Percentiles rank a stretch among this genome's conserved stretches.
Evolutionary conservation across 805 yeast genomes (phyloP).

Genomic region (Ogataea minuta): DNA sequence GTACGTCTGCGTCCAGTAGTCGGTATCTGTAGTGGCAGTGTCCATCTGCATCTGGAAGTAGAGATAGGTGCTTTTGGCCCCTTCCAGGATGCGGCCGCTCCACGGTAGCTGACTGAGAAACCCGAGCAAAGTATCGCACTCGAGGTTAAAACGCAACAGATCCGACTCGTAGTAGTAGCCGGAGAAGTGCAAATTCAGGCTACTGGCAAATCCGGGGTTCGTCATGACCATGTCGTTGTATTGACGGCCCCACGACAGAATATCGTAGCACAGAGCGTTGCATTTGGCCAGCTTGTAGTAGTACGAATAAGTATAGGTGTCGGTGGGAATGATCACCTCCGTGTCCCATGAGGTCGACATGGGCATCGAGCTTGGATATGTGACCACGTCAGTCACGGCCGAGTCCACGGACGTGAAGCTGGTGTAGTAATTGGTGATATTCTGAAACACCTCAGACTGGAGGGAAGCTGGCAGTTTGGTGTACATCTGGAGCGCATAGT

Average conservation of each 20-base stretch:
- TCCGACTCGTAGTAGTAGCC: constrained; percentile 7
- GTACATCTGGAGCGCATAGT: constrained; percentile 4
- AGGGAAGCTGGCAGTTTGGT: constrained; percentile 6
- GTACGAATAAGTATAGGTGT: constrained; percentile 2
- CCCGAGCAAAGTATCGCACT: constrained; percentile 6
- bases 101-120: constrained; percentile 8
- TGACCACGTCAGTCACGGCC: neutral
- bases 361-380: constrained; percentile 1
- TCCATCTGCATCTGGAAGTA: constrained; percentile 4
- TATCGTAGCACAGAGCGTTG: constrained; percentile 12
- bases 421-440: constrained; percentile 5
- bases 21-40: constrained; percentile 1
- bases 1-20: constrained; percentile 6
- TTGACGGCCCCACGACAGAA: constrained; percentile 8
- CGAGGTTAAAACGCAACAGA: constrained; percentile 3
- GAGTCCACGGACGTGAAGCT: constrained; percentile 7
- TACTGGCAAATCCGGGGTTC: constrained; percentile 8
- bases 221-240: constrained; percentile 11
- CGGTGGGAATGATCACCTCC: constrained; percentile 10
- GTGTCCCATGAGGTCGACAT: constrained; percentile 6
- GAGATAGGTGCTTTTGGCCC: constrained; percentile 11
- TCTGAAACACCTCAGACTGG: constrained; percentile 4
- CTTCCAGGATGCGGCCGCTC: constrained; percentile 9
- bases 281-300: constrained; percentile 12
- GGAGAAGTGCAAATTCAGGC: constrained; percentile 1